Base-by-base conservation (phyloP, 1,139 yeast genomes). In the Trichomonascaceae sp. region DNA sequence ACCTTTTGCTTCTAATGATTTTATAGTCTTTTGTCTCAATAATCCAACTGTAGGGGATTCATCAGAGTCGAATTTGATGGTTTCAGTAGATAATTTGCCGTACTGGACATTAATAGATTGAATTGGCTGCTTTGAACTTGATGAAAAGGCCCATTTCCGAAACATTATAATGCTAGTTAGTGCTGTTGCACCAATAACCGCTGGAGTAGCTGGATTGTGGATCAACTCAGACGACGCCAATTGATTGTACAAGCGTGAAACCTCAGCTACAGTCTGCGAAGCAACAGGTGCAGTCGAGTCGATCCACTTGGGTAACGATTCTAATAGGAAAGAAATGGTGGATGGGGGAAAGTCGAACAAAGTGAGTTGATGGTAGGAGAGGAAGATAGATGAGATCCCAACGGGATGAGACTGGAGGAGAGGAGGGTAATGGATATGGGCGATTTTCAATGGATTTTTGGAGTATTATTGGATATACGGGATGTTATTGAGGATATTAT, bases 21-120 rank as follows among this genome's bases (percentile, higher is more conserved):
- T 65, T 18, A 66, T 68, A 17, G 68, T 63, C 58, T 61, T 64
- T 17, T 70, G 62, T 56, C 90, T 76, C 56, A 88, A 74, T 60
- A 84, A 83, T 24, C 74, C 76, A 24, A 90, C 74, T 10, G 85
- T 80, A 45, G 75, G 82, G 64, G 82, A 84, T 63, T 89, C 96
- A 60, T 85, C 95, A 0, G 91, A 90, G 47, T 88, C 80, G 68
- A 89, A 87, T 63, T 87, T 93, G 59, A 88, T 57, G 39, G 57
- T 59, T 48, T 58, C 59, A 19, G 55, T 55, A 44, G 61, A 56
- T 22, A 19, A 15, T 45, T 59, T 59, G 27, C 61, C 60, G 52
- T 57, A 58, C 43, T 61, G 62, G 15, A 67, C 64, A 18, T 54
- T 48, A 20, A 67, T 61, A 13, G 55, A 53, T 18, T 55, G 47